Base-by-base conservation (phyloP, 164 flowering plant genomes). In the Cinnamomum micranthum region DNA sequence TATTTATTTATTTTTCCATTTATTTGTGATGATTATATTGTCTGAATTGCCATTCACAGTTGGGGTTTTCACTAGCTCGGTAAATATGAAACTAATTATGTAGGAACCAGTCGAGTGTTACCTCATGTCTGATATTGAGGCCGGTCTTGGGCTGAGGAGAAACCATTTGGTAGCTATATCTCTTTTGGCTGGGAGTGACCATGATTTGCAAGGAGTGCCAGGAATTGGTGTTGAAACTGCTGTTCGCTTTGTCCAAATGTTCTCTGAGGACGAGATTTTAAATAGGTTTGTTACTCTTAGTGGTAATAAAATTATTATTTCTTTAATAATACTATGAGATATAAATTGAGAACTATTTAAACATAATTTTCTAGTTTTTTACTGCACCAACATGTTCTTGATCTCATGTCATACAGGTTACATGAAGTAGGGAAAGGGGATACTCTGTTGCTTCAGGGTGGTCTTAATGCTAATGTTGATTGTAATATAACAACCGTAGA, bases 41-140 rank as follows among this genome's bases (percentile, higher is more conserved):
- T 41, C 28, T 59, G 52, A 76, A 73, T 71, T 71, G 15, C n/a
- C 35, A 58, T 59, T 10, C 71, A 68, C 71, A 68, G 47, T 75
- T 69, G 70, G 67, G 17, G 11, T 80, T 62, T 74, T 33, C 15
- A 50, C 62, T 71, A 27, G 63, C 64, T 64, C 27, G n/a, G 66
- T 74, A 77, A 71, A 71, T 50, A 20, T 73, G 77, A 71, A 25
- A 67, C 76, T 69, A 70, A 77, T 62, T 74, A 62, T 84, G 84
- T 91, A 96, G 99, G 97, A 89, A 77, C 97, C 95, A 69, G 81
- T 96, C 80, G 98, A 94, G 76, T 94, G 98, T 86, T 96, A 94
- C 83, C 74, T 82, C 74, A 86, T 89, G 78, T 85, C 90, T 68
- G 97, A 94, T 75, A 88, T 96, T 79, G 97, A 94, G 84, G 85